Evolutionary conservation across 495 filamentous ascomycete genomes (phyloP).

Genomic region (Neurospora sp.): DNA sequence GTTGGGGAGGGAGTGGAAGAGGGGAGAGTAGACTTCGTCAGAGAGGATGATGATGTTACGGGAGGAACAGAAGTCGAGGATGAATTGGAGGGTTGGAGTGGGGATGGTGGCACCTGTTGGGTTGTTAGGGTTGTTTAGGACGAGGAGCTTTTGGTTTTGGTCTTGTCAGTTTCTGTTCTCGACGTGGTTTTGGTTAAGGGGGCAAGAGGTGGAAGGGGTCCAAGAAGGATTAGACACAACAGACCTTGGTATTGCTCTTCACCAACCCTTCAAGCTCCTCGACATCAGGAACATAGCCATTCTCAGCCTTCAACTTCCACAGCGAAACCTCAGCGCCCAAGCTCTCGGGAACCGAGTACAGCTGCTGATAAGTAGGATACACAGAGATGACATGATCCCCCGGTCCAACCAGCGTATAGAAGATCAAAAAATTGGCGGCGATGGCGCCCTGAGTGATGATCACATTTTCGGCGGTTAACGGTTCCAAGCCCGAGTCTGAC

Average conservation of each 20-base stretch:
- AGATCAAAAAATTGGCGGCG: conserved; percentile 66
- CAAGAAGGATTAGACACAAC: neutral
- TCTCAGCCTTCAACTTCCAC: conserved; percentile 60
- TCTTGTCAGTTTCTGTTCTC: neutral
- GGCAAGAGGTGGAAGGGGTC: neutral
- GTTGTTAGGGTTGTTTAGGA: conserved; percentile 78
- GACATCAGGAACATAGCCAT: conserved; percentile 59
- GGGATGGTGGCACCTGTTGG: conserved; percentile 70
- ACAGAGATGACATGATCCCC: conserved; percentile 88
- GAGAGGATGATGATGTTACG: conserved; percentile 58
- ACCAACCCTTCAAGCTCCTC: conserved; percentile 58
- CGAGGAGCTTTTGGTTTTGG: conserved; percentile 15
- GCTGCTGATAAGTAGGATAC: conserved; percentile 82
- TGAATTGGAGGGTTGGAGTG: conserved; percentile 43
- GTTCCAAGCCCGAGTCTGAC: neutral
- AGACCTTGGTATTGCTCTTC: conserved; percentile 61
- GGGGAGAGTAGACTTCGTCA: conserved; percentile 81
- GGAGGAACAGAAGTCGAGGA: conserved; percentile 54
- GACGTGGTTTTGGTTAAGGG: neutral
- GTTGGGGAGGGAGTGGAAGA: conserved; percentile 56
- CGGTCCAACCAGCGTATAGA: conserved; percentile 65
- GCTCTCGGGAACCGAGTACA: conserved; percentile 66
- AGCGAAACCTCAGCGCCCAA: conserved; percentile 73
- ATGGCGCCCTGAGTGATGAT: conserved; percentile 77
- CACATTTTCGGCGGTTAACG: conserved; percentile 45